These are phyloP conservation scores for Ambrosia artemisiifolia DNA, from an alignment of 129 eudicot genomes.

Conservation along the genomic window DNA sequence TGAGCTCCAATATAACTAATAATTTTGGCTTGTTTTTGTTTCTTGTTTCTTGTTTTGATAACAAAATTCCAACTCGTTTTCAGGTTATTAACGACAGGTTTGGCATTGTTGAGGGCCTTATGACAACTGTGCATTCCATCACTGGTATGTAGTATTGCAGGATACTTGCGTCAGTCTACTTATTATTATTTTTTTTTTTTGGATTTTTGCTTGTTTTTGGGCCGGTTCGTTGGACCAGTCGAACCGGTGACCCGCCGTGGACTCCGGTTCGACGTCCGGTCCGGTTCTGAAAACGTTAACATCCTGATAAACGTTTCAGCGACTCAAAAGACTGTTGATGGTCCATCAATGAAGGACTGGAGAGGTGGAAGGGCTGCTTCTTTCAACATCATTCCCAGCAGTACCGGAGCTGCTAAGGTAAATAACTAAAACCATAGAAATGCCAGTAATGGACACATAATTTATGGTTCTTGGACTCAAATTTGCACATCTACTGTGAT, in stretches of 20 bases:
- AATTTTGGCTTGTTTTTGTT: background rate
- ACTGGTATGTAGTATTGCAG: conserved; percentile 23
- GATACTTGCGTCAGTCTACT: background rate
- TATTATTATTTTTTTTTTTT: too few species aligned
- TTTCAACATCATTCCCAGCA: conserved; percentile 82
- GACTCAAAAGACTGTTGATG: conserved; percentile 69
- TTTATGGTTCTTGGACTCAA: background rate
- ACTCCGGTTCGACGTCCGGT: too few species aligned
- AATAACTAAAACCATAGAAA: background rate
- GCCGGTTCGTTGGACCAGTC: too few species aligned
- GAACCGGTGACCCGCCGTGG: too few species aligned
- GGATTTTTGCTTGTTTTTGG: too few species aligned
- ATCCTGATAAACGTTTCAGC: conserved; percentile 17
- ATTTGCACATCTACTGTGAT: background rate
- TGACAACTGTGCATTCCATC: conserved; percentile 36
- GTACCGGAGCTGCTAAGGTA: conserved; percentile 92
- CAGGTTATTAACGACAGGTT: conserved; percentile 40
- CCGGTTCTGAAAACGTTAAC: too few species aligned
- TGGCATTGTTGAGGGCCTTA: conserved; percentile 38
- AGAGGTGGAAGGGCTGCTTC: conserved; percentile 94
- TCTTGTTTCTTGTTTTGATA: background rate
- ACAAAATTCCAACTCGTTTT: background rate
- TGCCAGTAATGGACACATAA: background rate
- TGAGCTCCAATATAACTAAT: background rate
- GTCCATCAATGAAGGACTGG: conserved; percentile 88